Evolutionary conservation across 73 alveolate genomes (phyloP).

Genomic region (Paramecium bursaria): DNA sequence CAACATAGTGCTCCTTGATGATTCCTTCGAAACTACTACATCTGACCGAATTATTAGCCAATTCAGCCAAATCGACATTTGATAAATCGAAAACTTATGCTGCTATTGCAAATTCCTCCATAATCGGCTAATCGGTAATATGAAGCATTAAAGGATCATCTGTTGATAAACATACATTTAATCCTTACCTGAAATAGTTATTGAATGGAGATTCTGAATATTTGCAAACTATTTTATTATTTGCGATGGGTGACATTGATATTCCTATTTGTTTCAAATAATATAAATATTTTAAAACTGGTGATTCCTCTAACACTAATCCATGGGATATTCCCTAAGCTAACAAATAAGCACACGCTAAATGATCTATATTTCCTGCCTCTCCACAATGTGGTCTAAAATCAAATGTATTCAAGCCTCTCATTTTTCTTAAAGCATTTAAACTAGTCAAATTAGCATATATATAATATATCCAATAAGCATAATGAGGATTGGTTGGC

Average conservation of each 20-base stretch:
- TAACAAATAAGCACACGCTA: constrained; percentile 75
- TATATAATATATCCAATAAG: constrained; percentile 80
- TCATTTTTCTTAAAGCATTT: constrained; percentile 71
- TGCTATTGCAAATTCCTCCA: constrained; percentile 75
- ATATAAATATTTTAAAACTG: constrained; percentile 77
- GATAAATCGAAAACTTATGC: constrained; percentile 76
- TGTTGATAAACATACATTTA: constrained; percentile 82
- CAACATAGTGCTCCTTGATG: constrained; percentile 72
- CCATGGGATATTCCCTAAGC: constrained; percentile 75
- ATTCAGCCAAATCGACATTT: constrained; percentile 81
- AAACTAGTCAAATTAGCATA: constrained; percentile 75
- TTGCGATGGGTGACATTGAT: constrained; percentile 84
- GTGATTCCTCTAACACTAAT: constrained; percentile 71
- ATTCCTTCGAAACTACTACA: constrained; percentile 77
- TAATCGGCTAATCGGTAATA: constrained; percentile 79
- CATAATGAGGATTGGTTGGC: constrained; percentile 77
- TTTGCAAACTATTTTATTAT: constrained; percentile 72
- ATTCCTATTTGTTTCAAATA: constrained; percentile 84
- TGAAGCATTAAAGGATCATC: constrained; percentile 88
- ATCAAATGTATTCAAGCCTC: constrained; percentile 71
- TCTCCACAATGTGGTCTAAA: constrained; percentile 87
- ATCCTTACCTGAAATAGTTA: constrained; percentile 74
- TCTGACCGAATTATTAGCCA: constrained; percentile 82
- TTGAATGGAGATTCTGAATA: constrained; percentile 71
- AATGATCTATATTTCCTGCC: constrained; percentile 82